Conservation (phyloP, 176 grass and related monocot species). For the Zoysia pacifica region DNA sequence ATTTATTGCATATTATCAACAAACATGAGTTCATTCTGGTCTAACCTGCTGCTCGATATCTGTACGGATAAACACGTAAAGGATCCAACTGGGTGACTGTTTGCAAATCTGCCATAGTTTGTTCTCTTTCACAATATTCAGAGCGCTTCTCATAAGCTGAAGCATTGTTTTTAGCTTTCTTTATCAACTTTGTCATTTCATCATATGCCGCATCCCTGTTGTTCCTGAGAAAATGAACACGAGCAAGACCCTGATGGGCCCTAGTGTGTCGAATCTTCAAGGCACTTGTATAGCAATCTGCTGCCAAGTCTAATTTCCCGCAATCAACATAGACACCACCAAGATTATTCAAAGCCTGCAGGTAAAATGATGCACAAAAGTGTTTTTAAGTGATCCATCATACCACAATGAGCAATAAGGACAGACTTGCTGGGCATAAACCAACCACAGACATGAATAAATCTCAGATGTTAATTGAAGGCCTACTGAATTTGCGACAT, state of each 20-base stretch:
- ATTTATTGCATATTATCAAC: constrained; percentile 6
- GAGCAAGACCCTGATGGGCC: constrained; percentile 92
- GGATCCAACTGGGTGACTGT: constrained; percentile 82
- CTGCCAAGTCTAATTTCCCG: constrained; percentile 77
- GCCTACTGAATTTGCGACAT: not conserved
- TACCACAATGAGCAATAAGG: not conserved
- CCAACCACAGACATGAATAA: not conserved
- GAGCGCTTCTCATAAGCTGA: constrained; percentile 94
- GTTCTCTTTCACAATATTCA: constrained; percentile 80
- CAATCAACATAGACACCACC: constrained; percentile 97
- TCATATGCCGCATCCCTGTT: constrained; percentile 77
- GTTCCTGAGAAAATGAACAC: constrained; percentile 83
- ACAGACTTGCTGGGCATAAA: not conserved
- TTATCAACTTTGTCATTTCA: constrained; percentile 92
- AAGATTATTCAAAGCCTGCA: constrained; percentile 95
- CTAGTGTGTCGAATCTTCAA: constrained; percentile 90
- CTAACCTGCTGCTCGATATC: constrained; percentile 93
- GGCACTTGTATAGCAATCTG: constrained; percentile 91
- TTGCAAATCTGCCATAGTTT: constrained; percentile 82
- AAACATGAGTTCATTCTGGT: constrained; percentile 18
- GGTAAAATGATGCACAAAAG: constrained; percentile 15
- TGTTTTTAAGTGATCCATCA: not conserved
- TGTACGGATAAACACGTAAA: constrained; percentile 84
- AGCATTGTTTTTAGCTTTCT: constrained; percentile 82
- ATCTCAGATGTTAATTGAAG: not conserved